These are phyloP conservation scores for Oropetium thomaeum DNA, from an alignment of 176 grass and related monocot genomes.

Conservation along the genomic window DNA sequence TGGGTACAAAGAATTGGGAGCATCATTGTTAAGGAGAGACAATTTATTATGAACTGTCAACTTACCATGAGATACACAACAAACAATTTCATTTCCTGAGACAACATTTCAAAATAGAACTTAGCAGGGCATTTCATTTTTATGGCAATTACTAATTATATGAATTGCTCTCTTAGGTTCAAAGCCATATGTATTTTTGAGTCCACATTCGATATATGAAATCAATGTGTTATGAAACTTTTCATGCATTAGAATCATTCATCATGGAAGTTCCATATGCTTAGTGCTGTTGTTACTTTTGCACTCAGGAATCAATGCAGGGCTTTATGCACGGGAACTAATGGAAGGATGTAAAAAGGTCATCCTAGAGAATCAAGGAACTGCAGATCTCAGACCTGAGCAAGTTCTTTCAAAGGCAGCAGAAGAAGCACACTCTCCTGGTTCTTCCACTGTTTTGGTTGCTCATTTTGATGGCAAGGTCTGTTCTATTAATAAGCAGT, in stretches of 20 bases:
- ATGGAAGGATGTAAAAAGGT: conserved; percentile 74
- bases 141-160: background rate
- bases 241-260: too few species aligned
- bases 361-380: conserved; percentile 39
- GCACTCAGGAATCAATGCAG: conserved; percentile 74
- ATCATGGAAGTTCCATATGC: too few species aligned
- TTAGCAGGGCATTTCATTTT: background rate
- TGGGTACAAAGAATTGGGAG: background rate
- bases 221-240: background rate
- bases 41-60: conserved; percentile 19
- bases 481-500: conserved; percentile 11
- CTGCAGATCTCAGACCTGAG: conserved; percentile 41
- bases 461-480: conserved; percentile 94
- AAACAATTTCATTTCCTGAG: background rate
- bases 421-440: conserved; percentile 64
- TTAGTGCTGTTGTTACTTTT: conserved; percentile 10
- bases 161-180: background rate
- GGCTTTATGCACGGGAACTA: conserved; percentile 77
- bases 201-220: background rate
- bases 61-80: background rate
- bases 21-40: background rate
- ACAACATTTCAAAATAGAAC: background rate
- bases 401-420: conserved; percentile 68
- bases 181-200: background rate
- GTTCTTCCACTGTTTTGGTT: conserved; percentile 90